Base-by-base conservation (phyloP, 352 stramenopile genomes). In the Pythium grandisporangium region DNA sequence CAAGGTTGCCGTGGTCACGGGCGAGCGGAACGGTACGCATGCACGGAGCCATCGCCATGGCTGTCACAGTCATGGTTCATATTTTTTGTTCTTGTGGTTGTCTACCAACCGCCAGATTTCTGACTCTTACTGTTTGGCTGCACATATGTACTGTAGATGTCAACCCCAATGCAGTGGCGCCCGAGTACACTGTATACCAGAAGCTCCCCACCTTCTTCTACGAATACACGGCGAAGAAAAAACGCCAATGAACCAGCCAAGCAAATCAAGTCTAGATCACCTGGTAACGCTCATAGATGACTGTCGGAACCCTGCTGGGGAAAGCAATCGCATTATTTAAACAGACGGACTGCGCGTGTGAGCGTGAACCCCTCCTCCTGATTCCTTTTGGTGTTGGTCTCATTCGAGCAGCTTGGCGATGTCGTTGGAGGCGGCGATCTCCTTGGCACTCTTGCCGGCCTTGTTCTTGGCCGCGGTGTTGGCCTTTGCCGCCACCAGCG, bases 131-230 rank as follows among this genome's bases (percentile, higher is more conserved):
- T n/a, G n/a, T n/a, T n/a, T n/a, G n/a, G n/a, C n/a, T n/a, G n/a
- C n/a, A n/a, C n/a, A n/a, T n/a, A n/a, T n/a, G 10, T 29, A 20
- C 36, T 58, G 38, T 42, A 61, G 68, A 83, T 12, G 51, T 67
- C 30, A 76, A 76, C 17, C 68, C 78, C 44, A 77, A 88, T 54
- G 70, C 77, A 34, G 75, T 83, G 4, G 66, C 72, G 13, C 75
- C 87, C 56, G 75, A 92, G 48, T 92, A 80, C 53, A 76, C 75
- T 2, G 73, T 88, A 13, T 92, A 92, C 59, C 75, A 89, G 54
- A 89, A 83, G 42, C 56, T 92, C 17, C 78, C 78, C 1, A 92
- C 78, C 14, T 92, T 92, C 46, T 92, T 92, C 55, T 92, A 92
- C 66, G 78, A 92, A 53, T 92, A 89, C 57, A 75, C 77, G 64